Base-by-base conservation (phyloP, 441 rosid species). In the Kokia cookei region DNA sequence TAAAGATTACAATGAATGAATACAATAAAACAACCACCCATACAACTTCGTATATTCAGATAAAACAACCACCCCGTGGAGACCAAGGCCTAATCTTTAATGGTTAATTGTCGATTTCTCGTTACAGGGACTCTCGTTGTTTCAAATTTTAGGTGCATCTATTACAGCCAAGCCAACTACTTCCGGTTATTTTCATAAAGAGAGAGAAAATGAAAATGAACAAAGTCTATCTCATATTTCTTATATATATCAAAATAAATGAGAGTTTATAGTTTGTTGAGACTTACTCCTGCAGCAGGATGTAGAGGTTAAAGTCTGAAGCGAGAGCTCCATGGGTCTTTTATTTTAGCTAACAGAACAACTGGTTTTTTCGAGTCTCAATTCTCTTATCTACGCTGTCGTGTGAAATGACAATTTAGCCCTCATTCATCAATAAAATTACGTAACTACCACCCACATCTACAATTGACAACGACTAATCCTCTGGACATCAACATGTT, bases 321-420 rank as follows among this genome's bases (percentile, higher is more conserved):
- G 32, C 24, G 83, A 80, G 78, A 86, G 84, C 82, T 85, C 92
- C 94, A 88, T 86, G 74, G 62, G 54, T 3, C 54, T 63, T 63
- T 43, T 11, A 24, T 2, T 66, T 50, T 71, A 1, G 68, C 75
- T 65, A 58, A 55, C 45, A 26, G 57, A 66, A 47, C 8, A 69
- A 50, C 22, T 69, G 73, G 73, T 60, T 29, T 65, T 73, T 58
- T 15, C 50, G 32, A 22, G 45, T 58, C 72, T 75, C 69, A 19
- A 9, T 62, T 66, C 50, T 68, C 78, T 81, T 78, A 80, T 80
- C 84, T 61, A 53, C 11, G 51, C 35, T 37, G 35, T 11, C 24
- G 5, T 24, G 3, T 13, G 9, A 42, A 32, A 73, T 64, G 24
- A 42, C 67, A 57, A 29, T 9, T 59, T 61, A 17, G 66, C 78